These are phyloP conservation scores for Podila epigama DNA, from an alignment of 192 early-diverging fungal species.

Conservation along the genomic window DNA sequence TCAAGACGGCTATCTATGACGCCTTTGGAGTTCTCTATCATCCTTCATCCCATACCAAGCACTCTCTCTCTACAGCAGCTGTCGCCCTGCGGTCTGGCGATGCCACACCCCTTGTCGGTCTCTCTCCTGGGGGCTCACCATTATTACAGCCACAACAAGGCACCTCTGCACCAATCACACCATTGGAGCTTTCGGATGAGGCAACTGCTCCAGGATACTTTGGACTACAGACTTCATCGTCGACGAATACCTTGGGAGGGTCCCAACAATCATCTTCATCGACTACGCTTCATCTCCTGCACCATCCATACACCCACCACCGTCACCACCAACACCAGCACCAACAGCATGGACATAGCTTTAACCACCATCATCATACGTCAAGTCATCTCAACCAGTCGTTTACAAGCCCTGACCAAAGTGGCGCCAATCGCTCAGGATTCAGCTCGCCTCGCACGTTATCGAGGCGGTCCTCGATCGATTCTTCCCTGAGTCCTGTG, in stretches of 20 bases:
- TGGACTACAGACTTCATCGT: constrained; percentile 14
- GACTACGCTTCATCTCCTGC: not conserved
- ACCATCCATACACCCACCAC: constrained; percentile 4
- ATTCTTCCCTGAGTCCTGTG: constrained; percentile 17
- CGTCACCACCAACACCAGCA: constrained; percentile 5
- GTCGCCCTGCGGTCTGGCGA: constrained; percentile 33
- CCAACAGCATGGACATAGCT: constrained; percentile 12
- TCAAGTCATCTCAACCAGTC: constrained; percentile 27
- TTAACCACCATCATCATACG: too few species aligned
- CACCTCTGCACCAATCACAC: constrained; percentile 42
- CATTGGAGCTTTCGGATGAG: constrained; percentile 39
- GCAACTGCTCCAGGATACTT: constrained; percentile 17
- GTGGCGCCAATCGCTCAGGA: not conserved
- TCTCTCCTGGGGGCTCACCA: constrained; percentile 36
- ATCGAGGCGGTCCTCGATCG: constrained; percentile 26
- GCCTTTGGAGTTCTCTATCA: constrained; percentile 49
- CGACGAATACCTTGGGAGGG: constrained; percentile 4
- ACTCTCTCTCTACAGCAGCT: constrained; percentile 11
- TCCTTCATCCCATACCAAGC: constrained; percentile 39
- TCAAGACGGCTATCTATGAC: constrained; percentile 38
- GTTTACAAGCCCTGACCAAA: constrained; percentile 4
- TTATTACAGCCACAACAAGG: constrained; percentile 21
- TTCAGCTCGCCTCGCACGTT: constrained; percentile 4
- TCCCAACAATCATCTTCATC: not conserved
- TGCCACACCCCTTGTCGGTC: constrained; percentile 31